Conservation (phyloP, 352 stramenopile species). For the Phytopythium kandeliae region DNA sequence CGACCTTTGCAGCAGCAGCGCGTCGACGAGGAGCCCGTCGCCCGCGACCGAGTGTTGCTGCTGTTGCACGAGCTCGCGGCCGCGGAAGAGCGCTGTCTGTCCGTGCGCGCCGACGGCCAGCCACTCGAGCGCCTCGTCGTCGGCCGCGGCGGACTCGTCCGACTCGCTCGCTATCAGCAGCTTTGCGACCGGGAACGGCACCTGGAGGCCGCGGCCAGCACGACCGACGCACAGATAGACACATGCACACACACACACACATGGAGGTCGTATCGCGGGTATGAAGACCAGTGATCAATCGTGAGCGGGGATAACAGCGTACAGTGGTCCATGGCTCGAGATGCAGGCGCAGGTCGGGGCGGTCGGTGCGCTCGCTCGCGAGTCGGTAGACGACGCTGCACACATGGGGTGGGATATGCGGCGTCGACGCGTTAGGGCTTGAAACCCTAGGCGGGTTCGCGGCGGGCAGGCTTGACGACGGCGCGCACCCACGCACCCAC, state of each 20-base stretch:
- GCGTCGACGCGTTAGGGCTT: background rate
- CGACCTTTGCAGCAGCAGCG: slow-evolving; percentile 1
- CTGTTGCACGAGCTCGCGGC: slow-evolving; percentile 20
- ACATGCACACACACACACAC: background rate
- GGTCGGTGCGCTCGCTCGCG: slow-evolving; percentile 20
- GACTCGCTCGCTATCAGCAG: slow-evolving; percentile 17
- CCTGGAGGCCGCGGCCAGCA: slow-evolving; percentile 9
- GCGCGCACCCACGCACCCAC: no score
- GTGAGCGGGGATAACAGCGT: background rate
- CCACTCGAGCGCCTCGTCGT: slow-evolving; percentile 16
- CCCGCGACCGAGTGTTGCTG: slow-evolving; percentile 7
- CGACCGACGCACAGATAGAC: no score
- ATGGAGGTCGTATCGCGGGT: no score
- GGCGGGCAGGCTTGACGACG: no score
- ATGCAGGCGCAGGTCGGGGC: slow-evolving; percentile 20
- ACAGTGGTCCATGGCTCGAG: slow-evolving; percentile 28
- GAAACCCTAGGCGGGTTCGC: no score
- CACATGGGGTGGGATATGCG: background rate
- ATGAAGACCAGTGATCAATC: background rate
- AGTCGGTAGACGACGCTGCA: slow-evolving; percentile 40
- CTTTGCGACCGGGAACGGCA: slow-evolving; percentile 36
- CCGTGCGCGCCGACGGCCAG: slow-evolving; percentile 30
- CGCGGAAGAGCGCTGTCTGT: slow-evolving; percentile 32
- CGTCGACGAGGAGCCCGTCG: slow-evolving; percentile 20
- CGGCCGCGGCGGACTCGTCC: slow-evolving; percentile 9